phyloP scores from a whole-genome alignment of 2,329 filamentous ascomycete species.

The Talaromyces sp. region DNA sequence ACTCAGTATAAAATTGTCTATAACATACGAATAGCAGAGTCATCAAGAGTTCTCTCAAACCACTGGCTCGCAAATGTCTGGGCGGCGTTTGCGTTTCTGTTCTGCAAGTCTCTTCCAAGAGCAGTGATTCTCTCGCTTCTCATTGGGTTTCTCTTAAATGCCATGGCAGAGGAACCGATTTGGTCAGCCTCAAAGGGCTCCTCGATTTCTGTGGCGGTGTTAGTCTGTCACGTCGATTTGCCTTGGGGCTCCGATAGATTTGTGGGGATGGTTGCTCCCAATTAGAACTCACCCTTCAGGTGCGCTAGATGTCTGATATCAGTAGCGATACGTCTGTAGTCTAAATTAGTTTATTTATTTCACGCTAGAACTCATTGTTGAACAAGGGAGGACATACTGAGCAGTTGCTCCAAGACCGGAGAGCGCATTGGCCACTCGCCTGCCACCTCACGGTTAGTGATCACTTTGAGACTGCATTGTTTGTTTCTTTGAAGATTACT shows the following conservation, averaged over 20 bases:
- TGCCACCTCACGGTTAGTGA: not conserved
- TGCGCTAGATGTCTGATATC: conserved; percentile 65
- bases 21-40: conserved; percentile 43
- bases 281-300: conserved; percentile 51
- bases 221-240: not conserved
- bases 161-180: conserved; percentile 64
- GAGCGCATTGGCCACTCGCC: conserved; percentile 61
- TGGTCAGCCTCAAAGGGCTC: conserved; percentile 78
- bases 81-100: conserved; percentile 52
- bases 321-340: conserved; percentile 56
- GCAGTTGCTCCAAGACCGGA: conserved; percentile 74
- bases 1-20: conserved; percentile 35
- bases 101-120: conserved; percentile 51
- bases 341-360: not conserved
- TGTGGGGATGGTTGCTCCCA: not conserved
- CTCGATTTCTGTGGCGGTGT: conserved; percentile 58
- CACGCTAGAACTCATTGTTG: not conserved
- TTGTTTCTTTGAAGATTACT: not conserved
- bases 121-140: conserved; percentile 58
- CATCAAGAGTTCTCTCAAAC: conserved; percentile 62
- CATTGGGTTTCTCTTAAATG: conserved; percentile 28
- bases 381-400: conserved; percentile 34
- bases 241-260: not conserved
- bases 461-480: not conserved
- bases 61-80: conserved; percentile 69